Evolutionary conservation across 345 rosid species (phyloP).

Genomic region (Hibiscus syriacus): DNA sequence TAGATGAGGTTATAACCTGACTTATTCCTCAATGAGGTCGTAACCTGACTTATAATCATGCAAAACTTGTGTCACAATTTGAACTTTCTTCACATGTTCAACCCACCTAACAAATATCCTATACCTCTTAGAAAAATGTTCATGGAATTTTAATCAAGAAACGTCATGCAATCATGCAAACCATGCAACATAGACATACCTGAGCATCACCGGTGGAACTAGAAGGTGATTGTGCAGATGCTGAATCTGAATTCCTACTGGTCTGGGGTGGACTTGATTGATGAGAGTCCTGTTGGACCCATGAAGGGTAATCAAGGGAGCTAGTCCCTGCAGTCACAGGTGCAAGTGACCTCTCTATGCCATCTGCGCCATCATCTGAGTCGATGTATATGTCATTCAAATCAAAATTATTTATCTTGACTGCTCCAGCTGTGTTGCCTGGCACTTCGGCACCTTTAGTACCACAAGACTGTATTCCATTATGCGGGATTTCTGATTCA

Average conservation of each 20-base stretch:
- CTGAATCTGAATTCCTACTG: slow-evolving; percentile 92
- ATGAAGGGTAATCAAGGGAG: slow-evolving; percentile 79
- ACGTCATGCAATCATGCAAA: background rate
- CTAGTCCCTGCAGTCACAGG: slow-evolving; percentile 50
- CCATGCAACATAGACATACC: slow-evolving; percentile 31
- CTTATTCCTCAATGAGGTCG: background rate
- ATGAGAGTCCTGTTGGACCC: slow-evolving; percentile 76
- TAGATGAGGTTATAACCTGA: background rate
- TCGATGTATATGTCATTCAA: slow-evolving; percentile 82
- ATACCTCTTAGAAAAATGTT: background rate
- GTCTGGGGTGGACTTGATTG: slow-evolving; percentile 98
- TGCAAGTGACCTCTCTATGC: slow-evolving; percentile 62
- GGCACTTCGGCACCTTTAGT: slow-evolving; percentile 31
- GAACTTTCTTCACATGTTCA: background rate
- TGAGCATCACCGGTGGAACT: slow-evolving; percentile 89
- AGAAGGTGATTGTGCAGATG: slow-evolving; percentile 94
- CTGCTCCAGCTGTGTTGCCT: slow-evolving; percentile 38
- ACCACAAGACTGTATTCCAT: slow-evolving; percentile 25
- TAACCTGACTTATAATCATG: background rate
- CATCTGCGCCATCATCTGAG: slow-evolving; percentile 77
- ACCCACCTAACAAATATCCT: slow-evolving; percentile 11
- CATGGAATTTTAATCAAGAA: background rate
- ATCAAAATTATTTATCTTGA: slow-evolving; percentile 78
- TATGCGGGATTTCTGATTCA: slow-evolving; percentile 33
- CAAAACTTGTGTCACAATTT: background rate